Conservation (phyloP, 2,329 filamentous ascomycete species). For the Cadophora sp. region DNA sequence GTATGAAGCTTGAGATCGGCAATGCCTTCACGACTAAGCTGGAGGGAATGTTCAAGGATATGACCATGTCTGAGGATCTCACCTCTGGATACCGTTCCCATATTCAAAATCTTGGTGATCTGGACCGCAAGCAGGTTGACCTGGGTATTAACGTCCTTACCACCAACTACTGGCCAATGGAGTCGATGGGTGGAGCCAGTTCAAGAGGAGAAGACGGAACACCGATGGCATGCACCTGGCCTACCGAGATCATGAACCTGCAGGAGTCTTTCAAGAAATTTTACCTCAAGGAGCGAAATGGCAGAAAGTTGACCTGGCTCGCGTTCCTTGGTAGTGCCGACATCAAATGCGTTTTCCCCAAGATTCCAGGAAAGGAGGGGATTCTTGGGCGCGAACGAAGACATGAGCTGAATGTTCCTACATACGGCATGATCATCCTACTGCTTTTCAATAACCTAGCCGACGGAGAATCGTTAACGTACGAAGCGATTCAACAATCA, state of each 20-base stretch:
- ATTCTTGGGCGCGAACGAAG: slow-evolving; percentile 69
- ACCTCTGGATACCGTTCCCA: slow-evolving; percentile 78
- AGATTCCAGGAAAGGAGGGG: slow-evolving; percentile 73
- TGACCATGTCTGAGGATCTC: slow-evolving; percentile 85
- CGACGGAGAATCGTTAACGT: slow-evolving; percentile 57
- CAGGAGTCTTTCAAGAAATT: slow-evolving; percentile 88
- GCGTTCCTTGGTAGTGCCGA: slow-evolving; percentile 79
- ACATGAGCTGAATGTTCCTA: slow-evolving; percentile 92
- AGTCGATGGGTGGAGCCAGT: slow-evolving; percentile 74
- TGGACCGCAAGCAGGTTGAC: slow-evolving; percentile 70
- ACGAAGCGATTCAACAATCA: slow-evolving; percentile 81
- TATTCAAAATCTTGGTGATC: slow-evolving; percentile 59
- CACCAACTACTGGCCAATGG: slow-evolving; percentile 93
- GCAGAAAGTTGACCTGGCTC: slow-evolving; percentile 86
- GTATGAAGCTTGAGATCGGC: slow-evolving; percentile 96
- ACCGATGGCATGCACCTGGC: slow-evolving; percentile 70
- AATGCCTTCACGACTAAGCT: slow-evolving; percentile 93
- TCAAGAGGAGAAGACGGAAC: slow-evolving; percentile 56
- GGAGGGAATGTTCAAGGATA: slow-evolving; percentile 98
- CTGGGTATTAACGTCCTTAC: slow-evolving; percentile 86
- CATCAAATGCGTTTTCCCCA: slow-evolving; percentile 79
- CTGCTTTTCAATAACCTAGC: slow-evolving; percentile 85
- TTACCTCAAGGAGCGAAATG: slow-evolving; percentile 87
- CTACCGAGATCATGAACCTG: slow-evolving; percentile 73
- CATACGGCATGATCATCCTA: slow-evolving; percentile 89